Base-by-base conservation (phyloP, 2,329 filamentous ascomycete species). In the Penicillium palitans region DNA sequence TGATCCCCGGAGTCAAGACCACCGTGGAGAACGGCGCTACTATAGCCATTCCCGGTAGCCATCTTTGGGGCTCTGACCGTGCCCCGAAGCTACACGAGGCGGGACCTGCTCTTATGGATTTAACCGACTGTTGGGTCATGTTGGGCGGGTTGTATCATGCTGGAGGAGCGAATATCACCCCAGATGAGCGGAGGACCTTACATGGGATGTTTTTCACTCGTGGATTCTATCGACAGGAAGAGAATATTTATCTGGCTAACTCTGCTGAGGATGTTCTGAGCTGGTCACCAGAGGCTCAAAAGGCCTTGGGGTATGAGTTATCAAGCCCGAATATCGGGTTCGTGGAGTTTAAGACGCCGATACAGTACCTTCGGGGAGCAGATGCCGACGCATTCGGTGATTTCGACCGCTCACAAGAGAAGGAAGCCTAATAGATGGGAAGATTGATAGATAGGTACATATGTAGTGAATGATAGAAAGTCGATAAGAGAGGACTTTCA, bases 1-100 rank as follows among this genome's bases (percentile, higher is more conserved):
- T 77, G 72, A 66, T 76, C 8, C 74, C 73, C 17, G 76, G 74
- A 48, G 70, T 74, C n/a, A 77, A 71, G 64, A 78, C 75, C 0
- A 78, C 75, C 1, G 70, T 68, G 19, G 73, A 76, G 40, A 79
- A 79, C 45, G 77, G 77, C 0, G 76, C 76, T 1, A 79, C 77
- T 0, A 65, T 76, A n/a, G 74, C 72, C 2, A 78, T 79, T 40
- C 77, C 76, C 0, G 71, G 72, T 6, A 76, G 72, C 12, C 77
- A 79, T 58, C 66, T 76, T 4, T 79, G 77, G 77, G 74, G 71
- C 0, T 67, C 72, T 6, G 73, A 78, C 0, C 69, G 74, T 0
- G 66, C 64, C 6, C 77, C 77, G 1, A 59, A 70, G 10, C 68
- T 73, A 24, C 68, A 76, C 9, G 77, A 79, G 47, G 74, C 76